Evolutionary conservation across 495 filamentous ascomycete genomes (phyloP).

Genomic region (Aspergillus kassunensis): DNA sequence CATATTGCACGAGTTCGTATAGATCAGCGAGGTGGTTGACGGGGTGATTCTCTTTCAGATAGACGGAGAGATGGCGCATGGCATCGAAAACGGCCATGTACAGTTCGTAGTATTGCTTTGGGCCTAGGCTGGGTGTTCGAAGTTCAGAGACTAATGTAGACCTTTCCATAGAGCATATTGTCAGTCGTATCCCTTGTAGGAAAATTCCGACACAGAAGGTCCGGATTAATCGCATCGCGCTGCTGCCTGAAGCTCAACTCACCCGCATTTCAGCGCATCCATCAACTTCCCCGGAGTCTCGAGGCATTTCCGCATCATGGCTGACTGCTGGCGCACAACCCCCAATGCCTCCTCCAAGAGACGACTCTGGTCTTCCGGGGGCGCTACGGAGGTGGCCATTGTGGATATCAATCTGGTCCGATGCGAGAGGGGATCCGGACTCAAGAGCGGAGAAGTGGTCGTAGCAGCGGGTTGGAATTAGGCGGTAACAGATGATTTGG

Average conservation of each 20-base stretch:
- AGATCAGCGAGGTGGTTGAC: slow-evolving; percentile 97
- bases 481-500: slow-evolving; percentile 27
- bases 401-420: slow-evolving; percentile 17
- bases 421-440: slow-evolving; percentile 13
- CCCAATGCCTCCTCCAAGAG: slow-evolving; percentile 95
- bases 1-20: slow-evolving; percentile 98
- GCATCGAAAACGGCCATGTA: slow-evolving; percentile 99
- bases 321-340: slow-evolving; percentile 93
- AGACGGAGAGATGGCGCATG: slow-evolving; percentile 90
- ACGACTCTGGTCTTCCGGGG: slow-evolving; percentile 85
- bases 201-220: no score
- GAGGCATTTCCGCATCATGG: slow-evolving; percentile 93
- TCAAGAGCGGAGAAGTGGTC: slow-evolving; percentile 5
- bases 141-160: slow-evolving; percentile 97
- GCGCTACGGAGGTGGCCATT: slow-evolving; percentile 60
- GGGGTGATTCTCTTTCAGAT: slow-evolving; percentile 94
- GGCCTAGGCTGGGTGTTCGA: slow-evolving; percentile 88
- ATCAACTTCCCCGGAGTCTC: slow-evolving; percentile 98
- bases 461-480: slow-evolving; percentile 18
- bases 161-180: no score
- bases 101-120: slow-evolving; percentile 98
- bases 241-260: slow-evolving; percentile 37
- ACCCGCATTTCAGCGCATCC: slow-evolving; percentile 99
- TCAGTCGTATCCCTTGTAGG: no score
- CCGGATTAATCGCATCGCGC: slow-evolving; percentile 12